These are phyloP conservation scores for Hygrocybe punicea DNA, from an alignment of 768 basidiomycete genomes.

Conservation along the genomic window DNA sequence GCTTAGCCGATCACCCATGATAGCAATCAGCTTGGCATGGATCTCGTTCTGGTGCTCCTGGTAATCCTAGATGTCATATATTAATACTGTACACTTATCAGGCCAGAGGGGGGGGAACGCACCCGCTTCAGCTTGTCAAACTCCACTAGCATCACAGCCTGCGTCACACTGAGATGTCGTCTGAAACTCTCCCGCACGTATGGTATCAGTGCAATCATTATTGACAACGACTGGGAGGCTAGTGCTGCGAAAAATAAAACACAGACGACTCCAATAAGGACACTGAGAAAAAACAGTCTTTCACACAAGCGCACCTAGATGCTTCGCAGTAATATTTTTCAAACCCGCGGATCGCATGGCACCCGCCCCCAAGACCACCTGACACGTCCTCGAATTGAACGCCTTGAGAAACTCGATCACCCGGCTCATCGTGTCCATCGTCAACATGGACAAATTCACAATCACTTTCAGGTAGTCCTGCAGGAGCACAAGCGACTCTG, in stretches of 20 bases:
- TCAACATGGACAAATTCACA: constrained; percentile 82
- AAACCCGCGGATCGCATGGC: constrained; percentile 98
- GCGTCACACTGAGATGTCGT: constrained; percentile 88
- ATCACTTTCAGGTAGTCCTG: constrained; percentile 86
- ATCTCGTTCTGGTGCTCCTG: constrained; percentile 99
- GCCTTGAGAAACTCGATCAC: constrained; percentile 95
- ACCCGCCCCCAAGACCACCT: constrained; percentile 95
- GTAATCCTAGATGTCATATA: constrained; percentile 63
- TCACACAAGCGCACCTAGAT: constrained; percentile 62
- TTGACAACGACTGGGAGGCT: constrained; percentile 92
- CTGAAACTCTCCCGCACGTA: constrained; percentile 95
- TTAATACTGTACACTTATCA: neutral
- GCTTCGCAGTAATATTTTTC: constrained; percentile 97
- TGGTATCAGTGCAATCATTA: constrained; percentile 90
- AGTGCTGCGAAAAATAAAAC: constrained; percentile 60
- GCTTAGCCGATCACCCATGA: constrained; percentile 92
- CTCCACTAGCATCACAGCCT: constrained; percentile 95
- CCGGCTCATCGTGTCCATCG: constrained; percentile 92
- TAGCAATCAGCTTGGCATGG: constrained; percentile 93
- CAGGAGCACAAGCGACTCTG: constrained; percentile 66
- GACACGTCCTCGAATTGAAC: constrained; percentile 97
- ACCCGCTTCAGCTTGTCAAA: constrained; percentile 98
- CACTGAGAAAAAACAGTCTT: neutral
- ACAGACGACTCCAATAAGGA: constrained; percentile 13
- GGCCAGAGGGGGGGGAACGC: constrained; percentile 25